phyloP scores from a whole-genome alignment of 805 yeast genomes.

The Metschnikowia lachancei region DNA sequence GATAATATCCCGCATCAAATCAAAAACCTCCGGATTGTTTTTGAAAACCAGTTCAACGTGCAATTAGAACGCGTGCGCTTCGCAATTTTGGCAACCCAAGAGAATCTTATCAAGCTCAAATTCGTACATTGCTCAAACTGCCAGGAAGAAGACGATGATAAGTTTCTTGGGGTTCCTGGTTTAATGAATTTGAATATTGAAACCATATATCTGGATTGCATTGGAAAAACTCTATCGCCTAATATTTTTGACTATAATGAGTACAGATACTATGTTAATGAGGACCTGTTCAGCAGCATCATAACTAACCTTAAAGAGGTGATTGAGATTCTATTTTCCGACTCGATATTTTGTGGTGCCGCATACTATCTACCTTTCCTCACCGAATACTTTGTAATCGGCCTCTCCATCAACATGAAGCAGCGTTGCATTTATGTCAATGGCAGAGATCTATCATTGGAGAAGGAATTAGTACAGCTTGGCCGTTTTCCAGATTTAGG shows the following conservation, averaged over 20 bases:
- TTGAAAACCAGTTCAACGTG: not conserved
- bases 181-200: not conserved
- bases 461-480: not conserved
- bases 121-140: not conserved
- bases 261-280: not conserved
- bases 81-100: not conserved
- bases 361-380: not conserved
- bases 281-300: no score
- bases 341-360: not conserved
- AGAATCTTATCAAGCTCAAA: not conserved
- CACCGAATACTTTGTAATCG: not conserved
- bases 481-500: no score
- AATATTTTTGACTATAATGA: not conserved
- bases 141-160: not conserved
- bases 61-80: not conserved
- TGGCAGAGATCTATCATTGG: not conserved
- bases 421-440: not conserved
- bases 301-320: no score
- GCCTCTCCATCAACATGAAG: not conserved
- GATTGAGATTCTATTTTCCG: no score
- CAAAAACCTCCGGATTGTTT: not conserved
- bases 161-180: not conserved
- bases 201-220: no score
- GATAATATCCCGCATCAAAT: not conserved
- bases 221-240: not conserved